phyloP scores from a whole-genome alignment of 1,139 yeast genomes.

The Wickerhamiella pararugosa region DNA sequence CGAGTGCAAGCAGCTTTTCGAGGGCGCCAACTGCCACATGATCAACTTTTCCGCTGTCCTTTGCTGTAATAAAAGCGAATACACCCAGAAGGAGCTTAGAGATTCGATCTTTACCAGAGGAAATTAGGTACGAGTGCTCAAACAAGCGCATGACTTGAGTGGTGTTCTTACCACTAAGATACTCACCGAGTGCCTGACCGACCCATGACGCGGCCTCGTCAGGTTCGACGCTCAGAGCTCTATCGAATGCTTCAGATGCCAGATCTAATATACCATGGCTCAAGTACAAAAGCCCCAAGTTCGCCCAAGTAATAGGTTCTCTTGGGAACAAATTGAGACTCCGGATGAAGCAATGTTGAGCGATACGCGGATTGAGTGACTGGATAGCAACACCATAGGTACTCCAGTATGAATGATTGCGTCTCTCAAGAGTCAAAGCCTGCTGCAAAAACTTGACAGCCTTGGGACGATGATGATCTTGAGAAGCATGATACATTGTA shows the following conservation, averaged over 20 bases:
- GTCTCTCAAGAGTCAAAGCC: slow-evolving; percentile 57
- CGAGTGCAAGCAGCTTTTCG: slow-evolving; percentile 50
- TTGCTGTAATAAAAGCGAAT: slow-evolving; percentile 2
- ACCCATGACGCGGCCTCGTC: slow-evolving; percentile 69
- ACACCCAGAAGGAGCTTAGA: slow-evolving; percentile 53
- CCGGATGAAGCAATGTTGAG: slow-evolving; percentile 87
- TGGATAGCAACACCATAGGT: slow-evolving; percentile 63
- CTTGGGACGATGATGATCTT: slow-evolving; percentile 25
- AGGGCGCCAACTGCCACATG: slow-evolving; percentile 52
- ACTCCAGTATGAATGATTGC: slow-evolving; percentile 63
- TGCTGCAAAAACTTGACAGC: slow-evolving; percentile 46
- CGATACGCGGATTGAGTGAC: slow-evolving; percentile 45
- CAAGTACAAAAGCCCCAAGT: slow-evolving; percentile 65
- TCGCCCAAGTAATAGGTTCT: slow-evolving; percentile 63
- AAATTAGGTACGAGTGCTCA: slow-evolving; percentile 62
- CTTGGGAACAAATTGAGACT: slow-evolving; percentile 57
- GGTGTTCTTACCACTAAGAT: slow-evolving; percentile 37
- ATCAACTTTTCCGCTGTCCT: slow-evolving; percentile 1
- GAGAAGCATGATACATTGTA: neutral
- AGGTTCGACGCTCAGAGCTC: slow-evolving; percentile 75
- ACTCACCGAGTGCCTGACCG: slow-evolving; percentile 63
- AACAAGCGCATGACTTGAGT: slow-evolving; percentile 41
- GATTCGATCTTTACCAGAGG: slow-evolving; percentile 59
- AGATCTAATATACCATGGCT: slow-evolving; percentile 52
- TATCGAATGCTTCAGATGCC: slow-evolving; percentile 56